Base-by-base conservation (phyloP, 495 filamentous ascomycete genomes). In the Glarea lozoyensis region DNA sequence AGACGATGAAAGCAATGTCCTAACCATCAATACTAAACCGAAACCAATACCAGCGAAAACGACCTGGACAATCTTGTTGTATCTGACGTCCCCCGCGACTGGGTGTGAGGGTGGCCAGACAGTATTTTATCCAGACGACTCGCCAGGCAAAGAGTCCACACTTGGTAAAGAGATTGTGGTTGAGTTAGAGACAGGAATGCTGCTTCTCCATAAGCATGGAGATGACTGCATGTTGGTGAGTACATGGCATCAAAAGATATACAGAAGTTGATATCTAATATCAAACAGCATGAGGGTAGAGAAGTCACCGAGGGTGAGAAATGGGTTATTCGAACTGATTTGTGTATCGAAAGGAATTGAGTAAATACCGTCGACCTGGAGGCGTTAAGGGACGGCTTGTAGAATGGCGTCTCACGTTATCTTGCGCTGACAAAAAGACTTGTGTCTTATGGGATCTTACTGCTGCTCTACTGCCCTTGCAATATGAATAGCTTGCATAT, bases 51-150 rank as follows among this genome's bases (percentile, higher is more conserved):
- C 69, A n/a, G 84, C 76, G 2, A 79, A 76, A 53, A 95, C 90
- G 12, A 95, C 89, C 0, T 97, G 89, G 88, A 95, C 90, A 0
- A 71, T 94, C 4, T 72, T 95, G 1, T 76, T 95, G 38, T 97
- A 96, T 52, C 73, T 97, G 23, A 88, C 83, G 0, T 79, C 79
- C 2, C 66, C 71, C 2, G 58, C 63, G 2, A 81, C 81, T 1
- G 82, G 80, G 7, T 82, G 86, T 47, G 50, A 66, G 9, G 90
- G 90, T 18, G 90, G 89, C 30, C 86, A 95, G 55, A 96, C 89
- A 0, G 82, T 92, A 31, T 97, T 97, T 60, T 92, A 94, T 55
- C 86, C 86, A 1, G 56, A 76, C 56, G 59, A 64, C 45, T 54
- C 70, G 1, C 42, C 51, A 35, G 49, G 53, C 25, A 63, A 63